A percentile compares a stretch with the other conserved stretches of the same genome.
Evolutionary conservation across 2,329 filamentous ascomycete genomes (phyloP).

Genomic region (Acephala macrosclerotiorum): DNA sequence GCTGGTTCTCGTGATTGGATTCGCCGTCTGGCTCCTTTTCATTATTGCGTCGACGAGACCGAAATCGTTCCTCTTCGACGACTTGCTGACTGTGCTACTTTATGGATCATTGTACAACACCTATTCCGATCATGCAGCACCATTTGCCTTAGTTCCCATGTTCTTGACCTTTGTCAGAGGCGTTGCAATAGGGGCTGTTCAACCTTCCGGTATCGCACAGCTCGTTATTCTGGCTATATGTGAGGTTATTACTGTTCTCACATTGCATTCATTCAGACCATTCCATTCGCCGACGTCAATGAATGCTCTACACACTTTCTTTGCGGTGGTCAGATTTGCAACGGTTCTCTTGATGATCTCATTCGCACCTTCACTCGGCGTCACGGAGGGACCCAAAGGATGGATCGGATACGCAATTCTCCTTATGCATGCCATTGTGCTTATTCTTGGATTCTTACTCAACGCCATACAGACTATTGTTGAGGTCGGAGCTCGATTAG

Average conservation of each 20-base stretch:
- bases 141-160: constrained; percentile 88
- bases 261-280: constrained; percentile 87
- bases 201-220: constrained; percentile 92
- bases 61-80: constrained; percentile 89
- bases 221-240: constrained; percentile 92
- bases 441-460: constrained; percentile 92
- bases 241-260: constrained; percentile 89
- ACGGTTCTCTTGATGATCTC: constrained; percentile 79
- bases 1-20: constrained; percentile 74
- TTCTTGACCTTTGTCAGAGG: constrained; percentile 85
- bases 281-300: constrained; percentile 93
- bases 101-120: constrained; percentile 98
- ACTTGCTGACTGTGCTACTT: constrained; percentile 84
- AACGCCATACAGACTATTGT: constrained; percentile 90
- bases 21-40: constrained; percentile 80
- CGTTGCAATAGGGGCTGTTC: constrained; percentile 89
- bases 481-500: constrained; percentile 83
- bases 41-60: constrained; percentile 83
- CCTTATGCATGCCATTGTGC: constrained; percentile 81
- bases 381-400: constrained; percentile 81
- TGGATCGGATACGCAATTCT: constrained; percentile 97
- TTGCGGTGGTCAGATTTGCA: constrained; percentile 78
- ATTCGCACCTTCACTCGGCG: constrained; percentile 83
- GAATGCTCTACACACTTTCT: constrained; percentile 93
- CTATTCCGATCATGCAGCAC: constrained; percentile 90